phyloP scores from a whole-genome alignment of 73 alveolate genomes.

The Tetrahymena thermophila region DNA sequence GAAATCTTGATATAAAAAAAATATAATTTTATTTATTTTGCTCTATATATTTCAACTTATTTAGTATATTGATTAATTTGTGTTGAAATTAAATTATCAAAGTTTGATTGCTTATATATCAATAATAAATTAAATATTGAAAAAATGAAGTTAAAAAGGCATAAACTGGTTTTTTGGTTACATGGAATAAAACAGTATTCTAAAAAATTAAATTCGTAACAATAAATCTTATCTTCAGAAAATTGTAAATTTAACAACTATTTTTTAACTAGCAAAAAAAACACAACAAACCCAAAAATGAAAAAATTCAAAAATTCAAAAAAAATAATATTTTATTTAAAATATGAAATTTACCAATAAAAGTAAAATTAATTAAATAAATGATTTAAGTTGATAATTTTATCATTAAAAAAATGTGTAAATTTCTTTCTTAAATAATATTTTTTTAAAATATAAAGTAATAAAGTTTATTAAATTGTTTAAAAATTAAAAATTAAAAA shows the following conservation, averaged over 20 bases:
- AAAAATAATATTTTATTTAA: too few species aligned
- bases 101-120: not conserved
- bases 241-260: not conserved
- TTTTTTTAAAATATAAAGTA: too few species aligned
- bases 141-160: not conserved
- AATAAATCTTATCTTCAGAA: not conserved
- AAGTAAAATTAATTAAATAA: too few species aligned
- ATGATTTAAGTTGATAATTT: too few species aligned
- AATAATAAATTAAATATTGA: too few species aligned
- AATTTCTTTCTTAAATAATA: too few species aligned
- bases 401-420: too few species aligned
- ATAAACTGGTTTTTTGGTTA: not conserved
- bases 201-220: too few species aligned
- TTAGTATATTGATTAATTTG: not conserved
- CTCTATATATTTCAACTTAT: not conserved
- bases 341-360: too few species aligned
- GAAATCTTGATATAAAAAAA: not conserved
- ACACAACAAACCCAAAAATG: not conserved
- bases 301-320: too few species aligned
- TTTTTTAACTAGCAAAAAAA: not conserved
- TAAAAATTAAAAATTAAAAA: too few species aligned
- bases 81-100: not conserved
- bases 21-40: not conserved
- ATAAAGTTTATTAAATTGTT: too few species aligned
- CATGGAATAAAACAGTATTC: not conserved